Base-by-base conservation (phyloP, 192 early-diverging fungal species). In the Coemansia sp. region DNA sequence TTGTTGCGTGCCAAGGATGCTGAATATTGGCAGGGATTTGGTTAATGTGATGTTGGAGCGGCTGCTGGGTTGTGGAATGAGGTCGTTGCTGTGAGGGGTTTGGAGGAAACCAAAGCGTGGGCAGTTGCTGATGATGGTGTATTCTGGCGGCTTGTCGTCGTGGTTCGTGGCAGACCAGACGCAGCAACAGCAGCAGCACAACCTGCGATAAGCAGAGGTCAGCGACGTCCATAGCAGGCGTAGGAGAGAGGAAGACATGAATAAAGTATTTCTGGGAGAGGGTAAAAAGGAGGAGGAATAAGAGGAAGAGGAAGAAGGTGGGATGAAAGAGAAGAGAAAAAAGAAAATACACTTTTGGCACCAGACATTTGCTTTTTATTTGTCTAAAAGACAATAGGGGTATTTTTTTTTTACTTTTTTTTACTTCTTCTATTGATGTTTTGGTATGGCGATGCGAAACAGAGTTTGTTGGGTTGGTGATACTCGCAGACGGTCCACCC, bases 41-140 rank as follows among this genome's bases (percentile, higher is more conserved):
- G 67, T 67, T 17, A 77, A 59, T 2, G 57, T 57, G 6, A 76
- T 53, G 4, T 64, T 76, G 4, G 40, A 39, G 20, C 39, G 64
- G 39, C 5, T 17, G 4, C 20, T 29, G 4, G 58, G 59, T 19
- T 64, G 77, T 2, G 37, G 63, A 31, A 63, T 67, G 31, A 73
- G 46, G 45, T 67, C 67, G 42, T 67, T 71, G 64, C 71, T 71
- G 36, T 73, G 67, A 0, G 71, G 71, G 37, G 67, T 67, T 45
- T 64, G 71, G 45, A 79, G 51, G 38, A 74, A 74, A 8, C 77
- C 77, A 62, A 63, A 79, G 40, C 51, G 60, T 19, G 71, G 59
- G n/a, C 45, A n/a, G n/a, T n/a, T n/a, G n/a, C n/a, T n/a, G n/a
- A n/a, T n/a, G n/a, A n/a, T 40, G 11, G 76, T 66, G 38, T 78